Conservation (phyloP, 441 rosid genomes). For the Syzygium syzygioides region DNA sequence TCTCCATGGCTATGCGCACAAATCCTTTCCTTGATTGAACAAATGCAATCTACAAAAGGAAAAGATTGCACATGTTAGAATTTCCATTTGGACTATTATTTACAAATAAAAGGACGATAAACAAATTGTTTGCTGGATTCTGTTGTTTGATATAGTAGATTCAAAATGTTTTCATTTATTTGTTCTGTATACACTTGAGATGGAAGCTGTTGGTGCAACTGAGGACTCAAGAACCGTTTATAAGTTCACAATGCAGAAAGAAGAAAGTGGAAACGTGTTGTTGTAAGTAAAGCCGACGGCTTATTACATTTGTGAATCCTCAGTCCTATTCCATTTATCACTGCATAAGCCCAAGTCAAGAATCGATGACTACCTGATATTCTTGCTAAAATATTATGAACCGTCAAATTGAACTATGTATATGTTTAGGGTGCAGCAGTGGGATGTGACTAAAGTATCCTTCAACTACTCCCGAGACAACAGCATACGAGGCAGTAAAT, state of each 20-base stretch:
- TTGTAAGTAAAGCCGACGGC: neutral
- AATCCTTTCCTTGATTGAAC: constrained; percentile 74
- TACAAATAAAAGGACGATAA: neutral
- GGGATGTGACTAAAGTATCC: neutral
- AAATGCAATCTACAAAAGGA: constrained; percentile 40
- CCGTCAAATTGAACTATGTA: neutral
- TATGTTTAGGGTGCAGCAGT: neutral
- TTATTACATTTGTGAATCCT: neutral
- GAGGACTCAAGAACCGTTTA: neutral
- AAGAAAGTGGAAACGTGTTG: neutral
- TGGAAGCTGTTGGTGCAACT: neutral
- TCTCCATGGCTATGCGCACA: constrained; percentile 70
- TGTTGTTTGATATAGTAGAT: neutral
- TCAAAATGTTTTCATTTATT: neutral
- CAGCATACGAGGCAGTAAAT: neutral
- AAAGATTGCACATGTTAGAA: neutral
- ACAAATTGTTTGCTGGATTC: neutral
- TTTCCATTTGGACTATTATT: neutral
- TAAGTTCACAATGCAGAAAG: neutral
- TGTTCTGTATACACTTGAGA: neutral
- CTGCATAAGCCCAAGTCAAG: neutral
- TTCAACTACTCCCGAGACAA: neutral
- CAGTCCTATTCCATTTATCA: neutral
- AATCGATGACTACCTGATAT: neutral
- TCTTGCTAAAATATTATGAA: neutral